These are phyloP conservation scores for Penicillium polonicum DNA, from an alignment of 2,329 filamentous ascomycete genomes.

Conservation along the genomic window DNA sequence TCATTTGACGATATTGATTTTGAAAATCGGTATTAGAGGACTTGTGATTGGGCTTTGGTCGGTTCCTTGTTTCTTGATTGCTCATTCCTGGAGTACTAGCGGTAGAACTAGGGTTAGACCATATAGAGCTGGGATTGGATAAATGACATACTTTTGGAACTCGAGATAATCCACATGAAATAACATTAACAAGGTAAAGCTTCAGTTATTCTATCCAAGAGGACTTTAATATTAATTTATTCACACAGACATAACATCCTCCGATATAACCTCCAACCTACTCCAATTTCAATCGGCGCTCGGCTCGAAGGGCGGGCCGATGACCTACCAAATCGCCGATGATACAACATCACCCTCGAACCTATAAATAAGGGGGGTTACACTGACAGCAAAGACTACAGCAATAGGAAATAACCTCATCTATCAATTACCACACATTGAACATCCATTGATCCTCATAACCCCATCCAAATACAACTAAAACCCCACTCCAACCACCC, in stretches of 20 bases:
- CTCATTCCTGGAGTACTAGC: background rate
- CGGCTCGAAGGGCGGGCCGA: conserved; percentile 9
- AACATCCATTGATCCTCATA: background rate
- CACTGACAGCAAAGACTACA: background rate
- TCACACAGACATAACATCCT: too few relatives aligned
- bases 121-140: background rate
- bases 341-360: background rate
- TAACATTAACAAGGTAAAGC: background rate
- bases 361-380: background rate
- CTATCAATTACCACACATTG: background rate
- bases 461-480: background rate
- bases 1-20: conserved; percentile 7
- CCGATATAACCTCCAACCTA: background rate
- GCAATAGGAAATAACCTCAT: background rate
- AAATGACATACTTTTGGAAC: background rate
- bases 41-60: background rate
- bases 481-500: background rate
- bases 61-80: background rate
- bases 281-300: background rate
- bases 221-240: background rate
- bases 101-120: background rate
- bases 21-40: conserved; percentile 8
- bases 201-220: background rate
- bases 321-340: background rate
- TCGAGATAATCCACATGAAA: too few relatives aligned